A percentile compares a stretch with the other conserved stretches of the same genome.
phyloP scores from a whole-genome alignment of 140 eudicot genomes.

The Flaveria floridana region DNA sequence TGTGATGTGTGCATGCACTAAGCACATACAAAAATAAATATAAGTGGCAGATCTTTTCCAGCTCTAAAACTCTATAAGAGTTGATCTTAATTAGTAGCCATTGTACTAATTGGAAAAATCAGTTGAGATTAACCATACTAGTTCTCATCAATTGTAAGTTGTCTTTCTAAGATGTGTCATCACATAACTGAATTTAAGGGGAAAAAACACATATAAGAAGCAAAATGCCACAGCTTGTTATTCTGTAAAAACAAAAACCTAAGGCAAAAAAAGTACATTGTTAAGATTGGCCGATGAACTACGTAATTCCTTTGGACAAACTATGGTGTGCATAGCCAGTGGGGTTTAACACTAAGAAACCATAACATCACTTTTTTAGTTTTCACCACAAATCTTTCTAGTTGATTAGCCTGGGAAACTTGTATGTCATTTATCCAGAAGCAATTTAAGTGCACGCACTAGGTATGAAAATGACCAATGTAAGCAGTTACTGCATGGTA shows the following conservation, averaged over 20 bases:
- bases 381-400: neutral
- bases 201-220: neutral
- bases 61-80: neutral
- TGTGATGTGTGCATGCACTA: neutral
- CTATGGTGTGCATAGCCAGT: neutral
- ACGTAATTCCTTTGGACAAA: neutral
- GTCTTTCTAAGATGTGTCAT: conserved; percentile 12
- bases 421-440: neutral
- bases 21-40: conserved; percentile 6
- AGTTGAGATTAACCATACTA: neutral
- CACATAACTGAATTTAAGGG: neutral
- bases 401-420: neutral
- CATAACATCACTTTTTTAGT: neutral
- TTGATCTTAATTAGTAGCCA: neutral
- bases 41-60: conserved; percentile 5
- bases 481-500: conserved; percentile 14
- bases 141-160: conserved; percentile 7
- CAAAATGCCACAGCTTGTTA: conserved; percentile 8
- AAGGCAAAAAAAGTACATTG: neutral
- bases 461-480: conserved; percentile 8
- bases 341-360: neutral
- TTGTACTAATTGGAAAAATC: neutral
- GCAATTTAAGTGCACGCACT: neutral
- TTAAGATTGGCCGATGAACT: neutral
- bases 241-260: neutral